Conservation (phyloP, 176 grass and related monocot species). For the Thinopyrum elongatum region DNA sequence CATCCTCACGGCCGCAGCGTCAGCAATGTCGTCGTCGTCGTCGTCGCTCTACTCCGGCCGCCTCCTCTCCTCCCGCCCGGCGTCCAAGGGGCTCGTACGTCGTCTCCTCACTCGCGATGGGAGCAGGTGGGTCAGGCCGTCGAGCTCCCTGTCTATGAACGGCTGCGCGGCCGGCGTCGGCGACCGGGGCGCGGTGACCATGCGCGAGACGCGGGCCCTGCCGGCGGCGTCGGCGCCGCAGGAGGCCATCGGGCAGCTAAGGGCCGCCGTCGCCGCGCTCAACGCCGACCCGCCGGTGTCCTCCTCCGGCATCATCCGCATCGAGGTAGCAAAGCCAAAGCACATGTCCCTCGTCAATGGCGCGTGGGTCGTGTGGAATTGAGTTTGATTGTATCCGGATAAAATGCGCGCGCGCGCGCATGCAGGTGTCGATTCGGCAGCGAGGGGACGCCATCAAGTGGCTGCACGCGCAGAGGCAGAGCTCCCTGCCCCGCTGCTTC, state of each 20-base stretch:
- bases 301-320: conserved; percentile 78
- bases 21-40: conserved; percentile 4
- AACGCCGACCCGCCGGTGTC: conserved; percentile 21
- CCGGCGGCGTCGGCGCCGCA: conserved; percentile 41
- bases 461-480: conserved; percentile 76
- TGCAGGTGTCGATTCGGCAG: conserved; percentile 74
- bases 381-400: neutral
- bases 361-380: neutral
- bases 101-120: neutral
- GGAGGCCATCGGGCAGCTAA: conserved; percentile 59
- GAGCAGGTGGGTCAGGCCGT: conserved; percentile 4
- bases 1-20: neutral
- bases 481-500: conserved; percentile 61
- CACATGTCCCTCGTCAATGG: neutral
- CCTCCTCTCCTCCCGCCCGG: neutral
- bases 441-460: conserved; percentile 72
- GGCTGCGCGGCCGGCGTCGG: conserved; percentile 38
- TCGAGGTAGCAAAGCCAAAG: conserved; percentile 42
- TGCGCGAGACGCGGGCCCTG: conserved; percentile 53
- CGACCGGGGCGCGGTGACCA: conserved; percentile 23
- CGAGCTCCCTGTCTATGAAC: conserved; percentile 74
- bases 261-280: conserved; percentile 45
- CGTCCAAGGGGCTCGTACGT: neutral
- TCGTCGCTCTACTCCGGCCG: conserved; percentile 33
- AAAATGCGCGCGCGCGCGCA: neutral